Evolutionary conservation across 768 basidiomycete species (phyloP), one percentile per base, ranked within the genome.

Genomic region (Tremella fuciformis): DNA sequence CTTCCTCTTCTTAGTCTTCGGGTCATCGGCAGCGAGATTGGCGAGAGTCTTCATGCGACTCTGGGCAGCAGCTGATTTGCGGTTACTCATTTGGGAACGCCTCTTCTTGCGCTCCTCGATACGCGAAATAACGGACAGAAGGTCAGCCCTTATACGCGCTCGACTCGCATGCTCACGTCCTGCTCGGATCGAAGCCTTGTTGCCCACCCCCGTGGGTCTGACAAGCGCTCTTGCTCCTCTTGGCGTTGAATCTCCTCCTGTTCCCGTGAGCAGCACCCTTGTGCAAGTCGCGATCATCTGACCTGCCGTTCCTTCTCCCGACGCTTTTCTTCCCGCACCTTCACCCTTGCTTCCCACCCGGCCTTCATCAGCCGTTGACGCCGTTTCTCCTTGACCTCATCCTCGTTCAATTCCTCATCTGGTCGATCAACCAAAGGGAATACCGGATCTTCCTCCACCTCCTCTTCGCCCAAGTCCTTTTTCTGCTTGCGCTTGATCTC

Each of bases 11-110:
- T 88, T 88, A 80, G 89, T 91, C 78, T 13, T 82, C 1, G 86
- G 82, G 13, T 65, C 88, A 59, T 98, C 96, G 1, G 86, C 86
- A 0, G 96, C 94, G 39, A 99, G 80, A 47, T 84, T 87, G 0
- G 94, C 91, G 37, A 99, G 96, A 62, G 84, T 89, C 80, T 94
- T 94, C 94, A 97, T 96, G 64, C 93, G 80, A 26, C 88, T 89
- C 76, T 98, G 96, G 0, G 93, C 86, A 16, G 91, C 93, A 13
- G 93, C 90, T 64, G 90, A 91, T 79, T 97, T 96, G 52, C 96
- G 80, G 74, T 99, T 92, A 25, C 82, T 86, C 48, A 98, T 78
- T 13, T 91, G 91, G 0, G 86, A 88, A 69, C 84, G 87, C 44
- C 88, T 79, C 58, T 88, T 82, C 39, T 84, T 84, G 47, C 96